phyloP scores from a whole-genome alignment of 2,329 filamentous ascomycete species.

The Pseudopithomyces chartarum region DNA sequence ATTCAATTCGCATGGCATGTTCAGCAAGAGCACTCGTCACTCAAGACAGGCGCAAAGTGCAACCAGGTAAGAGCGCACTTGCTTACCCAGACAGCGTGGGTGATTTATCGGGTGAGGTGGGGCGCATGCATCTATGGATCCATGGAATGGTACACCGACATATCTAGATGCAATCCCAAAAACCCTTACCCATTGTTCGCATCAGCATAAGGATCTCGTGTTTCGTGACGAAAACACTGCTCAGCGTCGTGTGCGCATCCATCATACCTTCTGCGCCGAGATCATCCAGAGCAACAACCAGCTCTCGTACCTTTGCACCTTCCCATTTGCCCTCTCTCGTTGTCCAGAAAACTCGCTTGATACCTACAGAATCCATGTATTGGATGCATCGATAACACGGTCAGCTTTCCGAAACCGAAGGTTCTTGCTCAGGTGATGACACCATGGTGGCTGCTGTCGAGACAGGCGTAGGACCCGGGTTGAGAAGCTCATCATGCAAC shows the following conservation, averaged over 20 bases:
- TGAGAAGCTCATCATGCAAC: constrained; percentile 55
- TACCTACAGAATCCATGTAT: constrained; percentile 58
- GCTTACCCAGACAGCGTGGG: too few species aligned
- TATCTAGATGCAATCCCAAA: too few species aligned
- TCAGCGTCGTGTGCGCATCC: constrained; percentile 20
- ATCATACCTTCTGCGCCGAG: constrained; percentile 19
- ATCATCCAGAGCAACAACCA: constrained; percentile 53
- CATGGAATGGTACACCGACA: too few species aligned
- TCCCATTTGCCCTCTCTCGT: constrained; percentile 56
- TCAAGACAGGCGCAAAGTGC: too few species aligned
- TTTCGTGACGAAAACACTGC: constrained; percentile 57
- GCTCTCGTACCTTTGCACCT: constrained; percentile 55
- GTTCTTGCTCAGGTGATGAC: constrained; percentile 10
- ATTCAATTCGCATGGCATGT: neutral
- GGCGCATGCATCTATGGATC: too few species aligned
- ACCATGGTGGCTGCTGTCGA: neutral
- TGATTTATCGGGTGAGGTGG: too few species aligned
- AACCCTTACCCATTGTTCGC: constrained; percentile 34
- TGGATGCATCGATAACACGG: constrained; percentile 59
- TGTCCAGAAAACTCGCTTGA: constrained; percentile 61
- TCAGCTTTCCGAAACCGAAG: constrained; percentile 47
- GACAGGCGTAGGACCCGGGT: constrained; percentile 7
- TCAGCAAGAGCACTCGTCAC: too few species aligned
- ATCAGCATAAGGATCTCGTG: constrained; percentile 57
- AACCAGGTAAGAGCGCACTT: too few species aligned